Evolutionary conservation across 768 basidiomycete genomes (phyloP).

Genomic region (Pisolithus orientalis): DNA sequence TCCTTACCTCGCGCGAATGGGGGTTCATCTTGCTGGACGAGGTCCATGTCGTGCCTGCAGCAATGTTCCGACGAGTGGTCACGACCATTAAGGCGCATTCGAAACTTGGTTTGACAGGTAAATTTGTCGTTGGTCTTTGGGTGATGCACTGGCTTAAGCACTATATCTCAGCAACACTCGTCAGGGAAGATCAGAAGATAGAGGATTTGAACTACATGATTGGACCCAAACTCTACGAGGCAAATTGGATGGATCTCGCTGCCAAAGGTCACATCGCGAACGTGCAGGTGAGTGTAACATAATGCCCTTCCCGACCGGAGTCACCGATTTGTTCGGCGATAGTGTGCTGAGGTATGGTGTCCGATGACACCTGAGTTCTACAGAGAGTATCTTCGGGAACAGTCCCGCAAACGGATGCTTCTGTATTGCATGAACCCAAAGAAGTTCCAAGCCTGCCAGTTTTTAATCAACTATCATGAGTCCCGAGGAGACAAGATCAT

Average conservation of each 20-base stretch:
- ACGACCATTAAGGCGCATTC: conserved; percentile 99
- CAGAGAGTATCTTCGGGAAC: conserved; percentile 90
- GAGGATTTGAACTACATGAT: conserved; percentile 99
- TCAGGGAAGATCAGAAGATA: conserved; percentile 99
- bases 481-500: conserved; percentile 98
- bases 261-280: conserved; percentile 99
- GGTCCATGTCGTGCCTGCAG: conserved; percentile 97
- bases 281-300: conserved; percentile 70
- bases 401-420: conserved; percentile 89
- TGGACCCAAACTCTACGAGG: conserved; percentile 98
- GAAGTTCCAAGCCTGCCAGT: conserved; percentile 99
- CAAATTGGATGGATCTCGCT: conserved; percentile 99
- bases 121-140: conserved; percentile 14
- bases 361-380: conserved; percentile 99
- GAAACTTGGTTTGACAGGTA: conserved; percentile 94
- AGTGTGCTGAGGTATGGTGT: conserved; percentile 99
- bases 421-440: conserved; percentile 99
- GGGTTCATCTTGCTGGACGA: conserved; percentile 97
- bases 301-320: background rate
- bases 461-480: conserved; percentile 97
- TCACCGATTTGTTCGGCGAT: conserved; percentile 5
- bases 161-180: conserved; percentile 72
- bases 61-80: conserved; percentile 96
- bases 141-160: conserved; percentile 1
- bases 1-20: conserved; percentile 97